Percentiles rank a stretch among this genome's conserved stretches.
Conservation (phyloP, 768 basidiomycete genomes). For the Ramaria sp. region DNA sequence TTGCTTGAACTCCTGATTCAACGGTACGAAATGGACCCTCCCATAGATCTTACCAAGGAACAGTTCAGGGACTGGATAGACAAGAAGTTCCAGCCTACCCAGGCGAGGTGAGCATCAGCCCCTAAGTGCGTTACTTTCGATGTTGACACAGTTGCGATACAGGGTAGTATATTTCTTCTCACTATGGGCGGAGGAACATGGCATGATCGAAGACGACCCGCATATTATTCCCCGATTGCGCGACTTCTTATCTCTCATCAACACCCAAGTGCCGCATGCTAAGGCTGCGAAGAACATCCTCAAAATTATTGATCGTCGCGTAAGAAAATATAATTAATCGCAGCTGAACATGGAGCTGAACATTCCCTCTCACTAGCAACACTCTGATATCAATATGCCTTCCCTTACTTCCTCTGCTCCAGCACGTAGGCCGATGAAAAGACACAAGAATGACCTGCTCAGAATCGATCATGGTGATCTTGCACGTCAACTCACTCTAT, state of each 20-base stretch:
- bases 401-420: conserved; percentile 13
- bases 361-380: conserved; percentile 7
- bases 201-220: conserved; percentile 53
- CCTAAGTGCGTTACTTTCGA: conserved; percentile 26
- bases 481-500: conserved; percentile 73
- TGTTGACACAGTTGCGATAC: conserved; percentile 13
- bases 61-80: conserved; percentile 59
- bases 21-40: conserved; percentile 48
- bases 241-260: conserved; percentile 37
- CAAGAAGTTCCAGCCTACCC: conserved; percentile 49
- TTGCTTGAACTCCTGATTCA: conserved; percentile 60
- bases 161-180: conserved; percentile 24
- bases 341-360: not conserved
- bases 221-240: conserved; percentile 45
- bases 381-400: conserved; percentile 8
- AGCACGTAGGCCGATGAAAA: conserved; percentile 29
- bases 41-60: conserved; percentile 30
- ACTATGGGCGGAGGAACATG: conserved; percentile 52
- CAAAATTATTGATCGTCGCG: conserved; percentile 43
- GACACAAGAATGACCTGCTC: conserved; percentile 48
- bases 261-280: conserved; percentile 28
- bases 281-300: conserved; percentile 37
- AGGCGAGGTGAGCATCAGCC: conserved; percentile 32
- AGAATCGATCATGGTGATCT: conserved; percentile 58
- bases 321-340: conserved; percentile 21